A percentile compares a stretch with the other conserved stretches of the same genome.
Conservation (phyloP, 2,329 filamentous ascomycete genomes). For the Paecilomyces fulvus region DNA sequence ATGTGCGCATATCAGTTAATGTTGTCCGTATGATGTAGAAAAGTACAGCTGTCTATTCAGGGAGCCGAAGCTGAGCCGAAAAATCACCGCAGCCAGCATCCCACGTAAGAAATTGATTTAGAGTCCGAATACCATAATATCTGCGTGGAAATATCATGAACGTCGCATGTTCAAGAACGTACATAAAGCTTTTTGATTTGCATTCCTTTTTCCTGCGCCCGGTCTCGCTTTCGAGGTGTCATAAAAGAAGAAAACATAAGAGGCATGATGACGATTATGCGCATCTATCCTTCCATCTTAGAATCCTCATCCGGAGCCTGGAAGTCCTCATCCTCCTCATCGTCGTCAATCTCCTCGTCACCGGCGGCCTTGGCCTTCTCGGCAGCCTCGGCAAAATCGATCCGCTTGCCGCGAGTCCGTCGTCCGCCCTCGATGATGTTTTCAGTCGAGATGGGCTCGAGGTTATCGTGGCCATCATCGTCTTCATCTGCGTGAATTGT, state of each 20-base stretch:
- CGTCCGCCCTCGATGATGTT: constrained; percentile 76
- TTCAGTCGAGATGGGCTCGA: constrained; percentile 82
- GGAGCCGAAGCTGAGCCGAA: too few relatives aligned
- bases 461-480: constrained; percentile 64
- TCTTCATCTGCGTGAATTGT: constrained; percentile 38
- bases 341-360: constrained; percentile 53
- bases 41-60: too few relatives aligned
- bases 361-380: constrained; percentile 73
- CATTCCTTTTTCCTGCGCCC: not conserved
- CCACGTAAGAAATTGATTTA: not conserved
- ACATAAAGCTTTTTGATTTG: constrained; percentile 1
- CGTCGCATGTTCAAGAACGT: not conserved
- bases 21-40: too few relatives aligned
- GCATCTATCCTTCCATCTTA: constrained; percentile 31
- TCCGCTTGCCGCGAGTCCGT: constrained; percentile 84
- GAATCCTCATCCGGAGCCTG: constrained; percentile 24
- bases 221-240: not conserved
- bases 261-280: not conserved
- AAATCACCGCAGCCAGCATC: not conserved
- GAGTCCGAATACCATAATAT: not conserved
- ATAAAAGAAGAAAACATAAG: not conserved
- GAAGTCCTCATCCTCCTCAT: constrained; percentile 47
- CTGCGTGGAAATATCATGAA: not conserved
- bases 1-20: too few relatives aligned
- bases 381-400: constrained; percentile 88